These are phyloP conservation scores for Acacia melanoxylon DNA, from an alignment of 306 rosid genomes.

Conservation along the genomic window DNA sequence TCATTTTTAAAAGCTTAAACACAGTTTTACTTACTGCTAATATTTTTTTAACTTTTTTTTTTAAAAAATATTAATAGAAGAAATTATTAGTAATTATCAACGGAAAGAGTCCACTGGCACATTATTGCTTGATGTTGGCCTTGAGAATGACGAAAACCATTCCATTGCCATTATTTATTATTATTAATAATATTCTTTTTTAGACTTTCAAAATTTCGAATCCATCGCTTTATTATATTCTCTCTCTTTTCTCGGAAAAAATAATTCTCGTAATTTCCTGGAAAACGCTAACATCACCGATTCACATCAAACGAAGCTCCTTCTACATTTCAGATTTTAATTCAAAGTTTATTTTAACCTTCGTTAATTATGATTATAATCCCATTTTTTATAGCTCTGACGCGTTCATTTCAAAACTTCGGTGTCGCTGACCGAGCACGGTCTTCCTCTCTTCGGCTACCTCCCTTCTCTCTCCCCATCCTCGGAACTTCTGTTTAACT, in stretches of 20 bases:
- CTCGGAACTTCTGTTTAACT: conserved; percentile 2
- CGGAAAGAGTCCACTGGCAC: neutral
- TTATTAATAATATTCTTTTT: neutral
- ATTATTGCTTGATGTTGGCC: neutral
- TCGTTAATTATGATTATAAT: neutral
- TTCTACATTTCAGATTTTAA: neutral
- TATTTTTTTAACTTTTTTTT: too few species aligned
- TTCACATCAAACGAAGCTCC: neutral
- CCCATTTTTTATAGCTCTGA: neutral
- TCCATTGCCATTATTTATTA: neutral
- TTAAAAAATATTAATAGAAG: too few species aligned
- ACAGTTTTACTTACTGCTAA: too few species aligned
- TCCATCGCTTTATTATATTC: neutral
- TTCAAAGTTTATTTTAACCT: neutral
- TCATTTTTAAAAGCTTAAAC: too few species aligned
- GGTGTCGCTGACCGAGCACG: conserved; percentile 27
- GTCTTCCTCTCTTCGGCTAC: neutral
- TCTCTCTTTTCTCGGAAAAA: neutral
- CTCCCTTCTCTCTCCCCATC: neutral
- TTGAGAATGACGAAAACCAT: neutral
- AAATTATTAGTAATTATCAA: too few species aligned
- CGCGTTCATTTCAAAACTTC: conserved; percentile 8
- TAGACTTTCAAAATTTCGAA: neutral
- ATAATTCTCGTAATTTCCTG: conserved; percentile 19
- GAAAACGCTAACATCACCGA: conserved; percentile 34